Evolutionary conservation across 2,329 filamentous ascomycete species (phyloP).

Genomic region (Sclerotinia sclerotiorum): DNA sequence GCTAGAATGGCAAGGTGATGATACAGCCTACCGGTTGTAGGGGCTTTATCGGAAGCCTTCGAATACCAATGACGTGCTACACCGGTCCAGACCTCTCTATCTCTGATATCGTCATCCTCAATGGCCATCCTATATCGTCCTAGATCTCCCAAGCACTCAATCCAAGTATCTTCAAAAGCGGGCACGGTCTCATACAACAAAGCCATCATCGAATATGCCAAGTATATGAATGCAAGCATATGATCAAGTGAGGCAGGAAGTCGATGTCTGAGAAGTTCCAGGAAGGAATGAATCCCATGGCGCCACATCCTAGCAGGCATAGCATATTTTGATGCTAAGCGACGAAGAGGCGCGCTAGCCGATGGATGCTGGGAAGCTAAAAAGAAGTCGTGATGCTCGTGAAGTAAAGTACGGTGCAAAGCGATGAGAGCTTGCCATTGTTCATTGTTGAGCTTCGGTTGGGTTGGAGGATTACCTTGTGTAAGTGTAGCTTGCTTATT

Average conservation of each 20-base stretch:
- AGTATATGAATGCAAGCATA: constrained; percentile 87
- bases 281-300: constrained; percentile 81
- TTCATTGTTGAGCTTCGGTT: constrained; percentile 55
- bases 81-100: constrained; percentile 75
- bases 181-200: constrained; percentile 83
- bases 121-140: constrained; percentile 86
- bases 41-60: constrained; percentile 69
- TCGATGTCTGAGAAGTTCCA: constrained; percentile 72
- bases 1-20: constrained; percentile 84
- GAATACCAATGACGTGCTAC: constrained; percentile 75
- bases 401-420: constrained; percentile 74
- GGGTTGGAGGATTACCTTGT: constrained; percentile 46
- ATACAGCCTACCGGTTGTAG: constrained; percentile 75
- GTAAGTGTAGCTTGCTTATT: constrained; percentile 56
- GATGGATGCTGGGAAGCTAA: constrained; percentile 83
- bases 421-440: constrained; percentile 85
- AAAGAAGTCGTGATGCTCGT: constrained; percentile 86
- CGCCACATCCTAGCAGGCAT: constrained; percentile 97
- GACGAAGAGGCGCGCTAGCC: constrained; percentile 64
- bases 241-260: constrained; percentile 78
- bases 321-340: constrained; percentile 75
- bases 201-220: constrained; percentile 88
- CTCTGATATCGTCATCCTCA: constrained; percentile 74
- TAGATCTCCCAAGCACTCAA: constrained; percentile 83
- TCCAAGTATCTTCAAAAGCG: constrained; percentile 81